These are phyloP conservation scores for Lipomyces chichibuensis DNA, from an alignment of 805 yeast species.

Conservation along the genomic window DNA sequence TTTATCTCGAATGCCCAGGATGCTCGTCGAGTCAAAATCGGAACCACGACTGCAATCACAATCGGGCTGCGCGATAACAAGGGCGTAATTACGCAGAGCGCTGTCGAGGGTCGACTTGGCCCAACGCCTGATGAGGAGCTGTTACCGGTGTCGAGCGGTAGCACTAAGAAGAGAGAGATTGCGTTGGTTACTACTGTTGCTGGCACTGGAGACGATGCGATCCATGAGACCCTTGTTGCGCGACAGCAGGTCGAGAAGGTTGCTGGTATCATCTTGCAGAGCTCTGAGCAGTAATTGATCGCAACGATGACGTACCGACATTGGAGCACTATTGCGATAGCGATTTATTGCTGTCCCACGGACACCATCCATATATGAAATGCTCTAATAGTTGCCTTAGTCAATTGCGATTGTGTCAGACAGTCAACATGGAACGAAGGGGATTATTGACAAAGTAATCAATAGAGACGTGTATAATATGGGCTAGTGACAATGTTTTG, in stretches of 20 bases:
- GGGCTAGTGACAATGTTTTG: background rate
- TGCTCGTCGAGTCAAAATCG: conserved; percentile 32
- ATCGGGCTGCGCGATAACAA: conserved; percentile 18
- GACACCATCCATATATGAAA: background rate
- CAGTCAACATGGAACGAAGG: background rate
- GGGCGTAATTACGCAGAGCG: conserved; percentile 26
- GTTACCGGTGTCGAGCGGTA: background rate
- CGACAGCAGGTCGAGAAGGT: conserved; percentile 21
- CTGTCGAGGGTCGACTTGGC: conserved; percentile 16
- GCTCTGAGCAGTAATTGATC: background rate
- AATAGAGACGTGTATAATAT: background rate
- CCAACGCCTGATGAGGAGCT: background rate
- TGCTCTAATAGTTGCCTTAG: background rate
- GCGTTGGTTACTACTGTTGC: conserved; percentile 17
- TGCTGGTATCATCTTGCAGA: conserved; percentile 14
- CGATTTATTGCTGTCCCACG: background rate
- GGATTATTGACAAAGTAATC: background rate
- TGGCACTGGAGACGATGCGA: conserved; percentile 11
- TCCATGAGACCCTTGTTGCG: conserved; percentile 16
- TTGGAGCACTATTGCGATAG: background rate
- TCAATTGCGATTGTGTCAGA: background rate
- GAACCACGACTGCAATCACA: conserved; percentile 26
- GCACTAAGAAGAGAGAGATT: conserved; percentile 10
- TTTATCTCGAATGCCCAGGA: conserved; percentile 28
- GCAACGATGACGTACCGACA: background rate